Percentiles rank a stretch among this genome's conserved stretches.
Evolutionary conservation across 2,329 filamentous ascomycete species (phyloP).

Genomic region (Aspergillus luchuensis): DNA sequence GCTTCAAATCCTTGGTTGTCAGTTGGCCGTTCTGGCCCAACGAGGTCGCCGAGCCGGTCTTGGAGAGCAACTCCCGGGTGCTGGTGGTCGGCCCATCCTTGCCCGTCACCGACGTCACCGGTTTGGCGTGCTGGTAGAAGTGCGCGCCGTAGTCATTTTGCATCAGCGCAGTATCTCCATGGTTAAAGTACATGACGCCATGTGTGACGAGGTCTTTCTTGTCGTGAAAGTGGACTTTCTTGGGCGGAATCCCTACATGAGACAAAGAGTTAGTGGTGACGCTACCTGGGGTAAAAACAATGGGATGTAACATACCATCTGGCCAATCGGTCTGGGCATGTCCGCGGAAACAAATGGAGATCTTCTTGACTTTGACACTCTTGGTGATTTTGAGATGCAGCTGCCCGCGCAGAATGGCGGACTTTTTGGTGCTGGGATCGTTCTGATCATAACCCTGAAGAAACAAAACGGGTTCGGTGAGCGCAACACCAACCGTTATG

Average conservation of each 20-base stretch:
- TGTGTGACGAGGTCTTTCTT: slow-evolving; percentile 85
- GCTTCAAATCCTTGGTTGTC: slow-evolving; percentile 57
- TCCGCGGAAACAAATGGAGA: slow-evolving; percentile 83
- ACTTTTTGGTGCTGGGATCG: slow-evolving; percentile 62
- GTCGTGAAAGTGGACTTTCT: slow-evolving; percentile 80
- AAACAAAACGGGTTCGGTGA: slow-evolving; percentile 53
- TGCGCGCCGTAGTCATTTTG: slow-evolving; percentile 66
- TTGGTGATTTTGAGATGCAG: slow-evolving; percentile 82
- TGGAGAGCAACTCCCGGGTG: slow-evolving; percentile 42
- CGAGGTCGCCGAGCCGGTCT: slow-evolving; percentile 44
- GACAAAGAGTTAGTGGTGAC: slow-evolving; percentile 3
- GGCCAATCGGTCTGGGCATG: slow-evolving; percentile 92
- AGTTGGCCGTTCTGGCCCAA: slow-evolving; percentile 47
- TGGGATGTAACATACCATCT: slow-evolving; percentile 59
- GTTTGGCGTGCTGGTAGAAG: slow-evolving; percentile 57
- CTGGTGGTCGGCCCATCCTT: slow-evolving; percentile 37
- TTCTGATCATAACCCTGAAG: slow-evolving; percentile 53
- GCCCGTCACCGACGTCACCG: slow-evolving; percentile 29
- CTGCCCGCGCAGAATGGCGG: slow-evolving; percentile 82
- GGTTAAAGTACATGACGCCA: slow-evolving; percentile 88
- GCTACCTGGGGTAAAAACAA: not conserved
- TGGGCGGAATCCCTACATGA: slow-evolving; percentile 72
- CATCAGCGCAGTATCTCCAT: slow-evolving; percentile 45
- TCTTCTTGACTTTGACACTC: slow-evolving; percentile 86
- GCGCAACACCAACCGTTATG: slow-evolving; percentile 48